phyloP scores from a whole-genome alignment of 108 stramenopile species.

The Cyclotella choctawhatcheeana region DNA sequence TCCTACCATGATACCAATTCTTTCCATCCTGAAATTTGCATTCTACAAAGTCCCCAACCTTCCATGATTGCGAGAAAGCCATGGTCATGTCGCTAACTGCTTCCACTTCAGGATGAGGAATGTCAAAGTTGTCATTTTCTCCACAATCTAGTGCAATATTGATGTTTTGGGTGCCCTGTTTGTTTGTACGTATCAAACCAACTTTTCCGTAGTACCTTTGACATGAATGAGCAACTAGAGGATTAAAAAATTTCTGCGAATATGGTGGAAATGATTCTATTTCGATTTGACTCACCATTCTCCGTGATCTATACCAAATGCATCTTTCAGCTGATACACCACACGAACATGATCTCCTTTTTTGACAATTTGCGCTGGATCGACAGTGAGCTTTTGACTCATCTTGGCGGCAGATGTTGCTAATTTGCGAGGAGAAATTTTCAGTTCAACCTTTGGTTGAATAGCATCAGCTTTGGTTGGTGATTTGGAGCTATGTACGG shows the following conservation, averaged over 20 bases:
- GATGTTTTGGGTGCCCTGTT: not conserved
- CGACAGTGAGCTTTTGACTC: not conserved
- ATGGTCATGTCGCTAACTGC: conserved; percentile 5
- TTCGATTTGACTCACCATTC: conserved; percentile 9
- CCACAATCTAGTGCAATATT: conserved; percentile 1
- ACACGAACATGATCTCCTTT: conserved; percentile 3
- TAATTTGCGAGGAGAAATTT: no score
- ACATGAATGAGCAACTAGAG: not conserved
- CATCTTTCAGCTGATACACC: not conserved
- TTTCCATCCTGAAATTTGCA: conserved; percentile 30
- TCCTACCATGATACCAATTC: conserved; percentile 45
- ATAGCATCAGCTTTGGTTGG: no score
- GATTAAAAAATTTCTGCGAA: not conserved
- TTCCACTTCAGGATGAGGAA: conserved; percentile 14
- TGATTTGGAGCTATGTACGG: no score
- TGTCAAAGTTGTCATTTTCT: conserved; percentile 17
- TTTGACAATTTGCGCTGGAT: not conserved
- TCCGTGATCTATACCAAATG: conserved; percentile 2
- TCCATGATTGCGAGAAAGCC: conserved; percentile 20
- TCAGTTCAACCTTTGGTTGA: no score
- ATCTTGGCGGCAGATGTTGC: no score
- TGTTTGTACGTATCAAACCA: not conserved
- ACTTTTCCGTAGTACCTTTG: not conserved
- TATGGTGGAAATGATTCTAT: not conserved
- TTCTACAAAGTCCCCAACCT: conserved; percentile 47